Conservation (phyloP, 208 protist genomes). For the Balamuthia mandrillaris region DNA sequence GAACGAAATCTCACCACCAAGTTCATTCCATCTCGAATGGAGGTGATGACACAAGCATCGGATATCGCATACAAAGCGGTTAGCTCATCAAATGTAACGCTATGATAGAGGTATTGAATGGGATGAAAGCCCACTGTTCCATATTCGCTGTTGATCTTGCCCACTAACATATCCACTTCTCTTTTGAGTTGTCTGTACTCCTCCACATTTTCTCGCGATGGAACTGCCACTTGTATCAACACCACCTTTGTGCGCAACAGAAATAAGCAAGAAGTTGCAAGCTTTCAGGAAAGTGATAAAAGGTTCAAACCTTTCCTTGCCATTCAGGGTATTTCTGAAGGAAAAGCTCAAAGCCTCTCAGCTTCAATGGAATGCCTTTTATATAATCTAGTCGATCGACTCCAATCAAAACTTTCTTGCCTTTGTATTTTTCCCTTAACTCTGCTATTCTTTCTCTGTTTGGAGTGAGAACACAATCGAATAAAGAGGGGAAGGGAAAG, state of each 20-base stretch:
- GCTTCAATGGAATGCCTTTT: constrained; percentile 77
- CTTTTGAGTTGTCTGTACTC: constrained; percentile 72
- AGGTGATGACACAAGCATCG: constrained; percentile 66
- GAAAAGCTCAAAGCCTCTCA: constrained; percentile 67
- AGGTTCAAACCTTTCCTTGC: constrained; percentile 48
- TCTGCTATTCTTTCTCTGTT: constrained; percentile 44
- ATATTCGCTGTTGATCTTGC: constrained; percentile 76
- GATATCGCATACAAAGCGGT: constrained; percentile 66
- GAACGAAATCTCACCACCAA: constrained; percentile 39
- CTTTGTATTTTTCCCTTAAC: constrained; percentile 59
- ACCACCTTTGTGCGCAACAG: constrained; percentile 50
- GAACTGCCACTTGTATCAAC: constrained; percentile 75
- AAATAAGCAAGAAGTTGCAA: neutral
- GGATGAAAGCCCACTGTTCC: constrained; percentile 63
- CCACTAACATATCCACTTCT: constrained; percentile 71
- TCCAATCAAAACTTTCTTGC: constrained; percentile 73
- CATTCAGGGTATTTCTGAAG: constrained; percentile 65
- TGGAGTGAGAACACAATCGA: neutral
- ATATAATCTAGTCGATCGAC: constrained; percentile 80
- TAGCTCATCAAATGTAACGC: constrained; percentile 59
- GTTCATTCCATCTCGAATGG: constrained; percentile 75
- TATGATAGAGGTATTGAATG: constrained; percentile 72
- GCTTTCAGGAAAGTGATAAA: neutral
- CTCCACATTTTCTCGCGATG: constrained; percentile 72
- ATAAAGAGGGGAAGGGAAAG: neutral